Conservation (phyloP, 352 stramenopile species). For the Phytophthora foliorum region DNA sequence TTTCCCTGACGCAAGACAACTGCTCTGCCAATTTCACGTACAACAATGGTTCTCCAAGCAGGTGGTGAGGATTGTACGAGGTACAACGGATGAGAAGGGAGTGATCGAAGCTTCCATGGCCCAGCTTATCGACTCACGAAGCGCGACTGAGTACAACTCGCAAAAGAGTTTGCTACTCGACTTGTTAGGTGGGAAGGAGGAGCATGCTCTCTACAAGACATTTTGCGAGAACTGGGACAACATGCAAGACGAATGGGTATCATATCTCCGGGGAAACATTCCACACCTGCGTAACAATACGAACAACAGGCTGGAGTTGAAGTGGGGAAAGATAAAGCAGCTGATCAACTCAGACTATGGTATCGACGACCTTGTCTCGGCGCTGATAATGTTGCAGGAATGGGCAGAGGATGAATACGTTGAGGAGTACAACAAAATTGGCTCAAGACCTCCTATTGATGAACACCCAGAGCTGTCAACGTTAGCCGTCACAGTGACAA, state of each 20-base stretch:
- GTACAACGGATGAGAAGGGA: not conserved
- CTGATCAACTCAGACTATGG: not conserved
- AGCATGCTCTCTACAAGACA: not conserved
- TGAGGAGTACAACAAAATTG: not conserved
- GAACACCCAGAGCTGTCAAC: not conserved
- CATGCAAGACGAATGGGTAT: not conserved
- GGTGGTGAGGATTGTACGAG: not conserved
- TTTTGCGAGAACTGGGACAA: slow-evolving; percentile 1
- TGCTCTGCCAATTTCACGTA: not conserved
- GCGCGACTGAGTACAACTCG: not conserved
- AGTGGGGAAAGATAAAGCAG: slow-evolving; percentile 13
- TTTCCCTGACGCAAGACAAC: not conserved
- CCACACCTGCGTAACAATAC: not conserved
- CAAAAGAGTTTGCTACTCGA: not conserved
- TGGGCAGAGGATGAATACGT: not conserved
- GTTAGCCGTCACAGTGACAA: not conserved
- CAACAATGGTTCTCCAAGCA: not conserved
- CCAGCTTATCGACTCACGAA: not conserved
- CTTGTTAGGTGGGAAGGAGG: not conserved
- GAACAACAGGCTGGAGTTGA: not conserved
- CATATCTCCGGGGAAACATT: not conserved
- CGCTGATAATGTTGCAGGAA: not conserved
- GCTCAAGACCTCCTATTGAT: not conserved
- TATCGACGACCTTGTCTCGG: not conserved
- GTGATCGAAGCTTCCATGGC: not conserved